Percentiles rank a stretch among this genome's conserved stretches.
These are phyloP conservation scores for Agastache rugosa DNA, from an alignment of 257 asterid genomes.

Conservation along the genomic window DNA sequence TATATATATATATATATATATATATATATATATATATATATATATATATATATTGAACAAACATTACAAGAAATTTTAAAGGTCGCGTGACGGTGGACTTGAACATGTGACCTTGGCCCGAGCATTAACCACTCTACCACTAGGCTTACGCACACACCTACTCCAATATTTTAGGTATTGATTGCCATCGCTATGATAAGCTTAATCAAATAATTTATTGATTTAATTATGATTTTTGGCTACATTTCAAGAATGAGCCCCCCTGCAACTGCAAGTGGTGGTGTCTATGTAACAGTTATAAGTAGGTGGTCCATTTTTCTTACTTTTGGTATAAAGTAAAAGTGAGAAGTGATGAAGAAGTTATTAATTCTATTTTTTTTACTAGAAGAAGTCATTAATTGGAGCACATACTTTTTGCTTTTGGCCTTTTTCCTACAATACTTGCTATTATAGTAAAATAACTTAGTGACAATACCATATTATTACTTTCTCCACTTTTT, in stretches of 20 bases:
- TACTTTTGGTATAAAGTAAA: constrained; percentile 26
- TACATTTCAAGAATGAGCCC: too few relatives aligned
- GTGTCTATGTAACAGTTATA: neutral
- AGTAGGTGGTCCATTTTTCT: neutral
- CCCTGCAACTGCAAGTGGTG: neutral
- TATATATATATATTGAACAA: too few relatives aligned
- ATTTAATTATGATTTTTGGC: neutral
- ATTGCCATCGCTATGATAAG: too few relatives aligned
- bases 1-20: too few relatives aligned
- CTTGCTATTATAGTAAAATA: neutral
- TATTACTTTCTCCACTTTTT: constrained; percentile 32
- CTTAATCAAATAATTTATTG: neutral
- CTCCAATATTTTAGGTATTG: too few relatives aligned
- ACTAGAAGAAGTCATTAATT: neutral
- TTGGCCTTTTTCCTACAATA: neutral
- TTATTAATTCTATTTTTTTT: neutral
- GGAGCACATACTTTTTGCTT: constrained; percentile 7
- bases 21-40: too few relatives aligned
- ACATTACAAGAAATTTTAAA: too few relatives aligned
- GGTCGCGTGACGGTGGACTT: too few relatives aligned
- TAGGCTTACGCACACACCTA: too few relatives aligned
- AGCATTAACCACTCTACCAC: too few relatives aligned
- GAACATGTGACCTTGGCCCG: too few relatives aligned
- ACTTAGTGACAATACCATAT: neutral
- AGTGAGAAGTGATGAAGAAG: constrained; percentile 27